A percentile compares a stretch with the other conserved stretches of the same genome.
Conservation (phyloP, 148 eudicot genomes). For the Beta vulgaris region DNA sequence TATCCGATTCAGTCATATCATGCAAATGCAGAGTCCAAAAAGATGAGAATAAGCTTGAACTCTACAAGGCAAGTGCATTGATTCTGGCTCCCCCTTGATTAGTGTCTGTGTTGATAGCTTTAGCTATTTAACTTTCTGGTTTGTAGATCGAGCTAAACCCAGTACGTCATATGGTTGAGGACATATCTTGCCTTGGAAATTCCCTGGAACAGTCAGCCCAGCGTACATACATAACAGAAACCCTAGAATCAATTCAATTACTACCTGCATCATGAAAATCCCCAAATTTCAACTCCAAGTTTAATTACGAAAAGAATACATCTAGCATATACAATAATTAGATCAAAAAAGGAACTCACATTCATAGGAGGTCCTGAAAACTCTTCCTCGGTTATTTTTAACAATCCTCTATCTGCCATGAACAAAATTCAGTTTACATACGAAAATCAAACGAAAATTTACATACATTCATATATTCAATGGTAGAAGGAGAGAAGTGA, state of each 20-base stretch:
- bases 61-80: no score
- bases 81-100: no score
- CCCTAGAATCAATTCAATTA: slow-evolving; percentile 58
- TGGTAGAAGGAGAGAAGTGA: no score
- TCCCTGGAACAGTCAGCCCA: slow-evolving; percentile 69
- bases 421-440: not conserved
- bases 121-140: no score
- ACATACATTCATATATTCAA: no score
- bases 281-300: slow-evolving; percentile 10
- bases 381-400: slow-evolving; percentile 83
- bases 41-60: no score
- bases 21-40: no score
- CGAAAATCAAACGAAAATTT: not conserved
- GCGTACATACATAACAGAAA: slow-evolving; percentile 66
- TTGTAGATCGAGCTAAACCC: no score
- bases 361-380: slow-evolving; percentile 70
- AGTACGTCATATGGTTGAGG: no score
- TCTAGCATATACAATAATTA: not conserved
- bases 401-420: slow-evolving; percentile 67
- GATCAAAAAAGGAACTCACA: slow-evolving; percentile 32
- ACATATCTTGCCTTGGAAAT: no score
- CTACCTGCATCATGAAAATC: slow-evolving; percentile 44
- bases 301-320: slow-evolving; percentile 11
- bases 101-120: no score
- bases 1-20: no score